These are phyloP conservation scores for Dacryopinax primogenitus DNA, from an alignment of 768 basidiomycete species.

Conservation along the genomic window DNA sequence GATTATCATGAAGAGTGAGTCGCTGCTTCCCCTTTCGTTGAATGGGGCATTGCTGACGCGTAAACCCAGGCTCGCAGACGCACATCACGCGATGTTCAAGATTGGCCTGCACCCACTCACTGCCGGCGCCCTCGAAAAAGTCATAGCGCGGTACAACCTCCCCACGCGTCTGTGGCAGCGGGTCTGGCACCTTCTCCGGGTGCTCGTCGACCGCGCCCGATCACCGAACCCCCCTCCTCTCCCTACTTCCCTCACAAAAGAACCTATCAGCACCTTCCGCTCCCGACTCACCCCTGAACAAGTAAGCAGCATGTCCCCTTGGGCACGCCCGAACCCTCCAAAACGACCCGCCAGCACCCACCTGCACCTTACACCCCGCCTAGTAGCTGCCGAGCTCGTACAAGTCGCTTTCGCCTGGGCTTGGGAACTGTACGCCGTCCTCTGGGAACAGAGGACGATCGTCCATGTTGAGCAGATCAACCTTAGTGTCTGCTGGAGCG, in stretches of 20 bases:
- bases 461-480: constrained; percentile 42
- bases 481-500: constrained; percentile 50
- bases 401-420: constrained; percentile 93
- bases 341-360: not conserved
- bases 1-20: constrained; percentile 69
- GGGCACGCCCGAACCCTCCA: not conserved
- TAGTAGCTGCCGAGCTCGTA: constrained; percentile 71
- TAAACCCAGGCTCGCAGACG: constrained; percentile 64
- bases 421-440: constrained; percentile 82
- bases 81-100: constrained; percentile 75
- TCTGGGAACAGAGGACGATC: constrained; percentile 42
- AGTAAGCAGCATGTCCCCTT: not conserved
- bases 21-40: not conserved
- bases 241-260: constrained; percentile 42
- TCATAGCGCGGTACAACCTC: constrained; percentile 92
- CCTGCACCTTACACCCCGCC: constrained; percentile 12
- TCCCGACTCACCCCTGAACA: not conserved
- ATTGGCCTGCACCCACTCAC: constrained; percentile 77
- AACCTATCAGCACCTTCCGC: constrained; percentile 20
- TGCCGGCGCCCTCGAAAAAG: constrained; percentile 75
- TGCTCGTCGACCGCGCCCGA: constrained; percentile 66
- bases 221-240: not conserved
- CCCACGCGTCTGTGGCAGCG: constrained; percentile 86
- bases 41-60: constrained; percentile 4
- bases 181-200: constrained; percentile 80